Evolutionary conservation across 345 rosid genomes (phyloP), one percentile per base, ranked within the genome.

Genomic region (Theobroma cacao): DNA sequence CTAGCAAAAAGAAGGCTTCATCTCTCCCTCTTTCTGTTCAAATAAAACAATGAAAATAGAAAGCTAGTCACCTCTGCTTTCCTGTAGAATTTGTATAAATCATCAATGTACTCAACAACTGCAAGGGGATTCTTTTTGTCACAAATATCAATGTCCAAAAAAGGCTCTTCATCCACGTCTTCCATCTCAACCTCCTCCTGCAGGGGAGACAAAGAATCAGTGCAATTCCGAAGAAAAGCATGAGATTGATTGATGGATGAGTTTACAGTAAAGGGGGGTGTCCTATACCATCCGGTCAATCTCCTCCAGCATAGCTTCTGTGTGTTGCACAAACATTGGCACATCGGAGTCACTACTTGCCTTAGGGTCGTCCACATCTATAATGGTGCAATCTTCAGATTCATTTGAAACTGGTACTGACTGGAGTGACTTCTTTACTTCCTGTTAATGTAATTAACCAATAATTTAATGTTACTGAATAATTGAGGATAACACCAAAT

Each of bases 181-280:
- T 91, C 97, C 98, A 92, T 90, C 85, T 94, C 98, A 80, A 89
- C 86, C 75, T 92, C 99, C 48, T 91, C 94, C 98, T 95, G 82
- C 53, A 76, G 33, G 48, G 33, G 18, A 56, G 60, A 74, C 53
- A 80, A 58, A 38, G 40, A 33, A 72, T 64, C 18, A 61, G 40
- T 41, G 26, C 5, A 5, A 47, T 12, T 2, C 10, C 2, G 11
- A 13, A 62, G 13, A 30, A 52, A 34, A 77, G 22, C 12, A 10
- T n/a, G 24, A 78, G 48, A 26, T 53, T 26, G 6, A 59, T 18
- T 38, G 66, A 64, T 38, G 1, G 31, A n/a, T 11, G 31, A 65
- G 50, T 65, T n/a, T 56, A 22, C 24, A 17, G n/a, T 52, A 52
- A 71, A 71, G 28, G 22, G 71, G 11, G 9, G 22, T 7, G 38